These are phyloP conservation scores for Pelargonium cotyledonis DNA, from an alignment of 441 rosid genomes.

Conservation along the genomic window DNA sequence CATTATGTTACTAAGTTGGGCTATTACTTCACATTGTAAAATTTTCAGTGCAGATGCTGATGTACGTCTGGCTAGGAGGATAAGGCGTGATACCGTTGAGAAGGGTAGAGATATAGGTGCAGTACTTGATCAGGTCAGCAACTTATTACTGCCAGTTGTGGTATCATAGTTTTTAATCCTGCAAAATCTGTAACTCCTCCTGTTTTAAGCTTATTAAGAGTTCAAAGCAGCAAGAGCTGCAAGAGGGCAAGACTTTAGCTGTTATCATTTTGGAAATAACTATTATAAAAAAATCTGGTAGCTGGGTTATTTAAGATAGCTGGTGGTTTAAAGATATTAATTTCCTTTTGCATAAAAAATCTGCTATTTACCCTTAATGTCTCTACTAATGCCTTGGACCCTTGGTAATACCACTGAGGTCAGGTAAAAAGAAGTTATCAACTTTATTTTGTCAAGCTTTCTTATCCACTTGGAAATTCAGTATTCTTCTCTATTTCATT, in stretches of 20 bases:
- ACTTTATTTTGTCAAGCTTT: background rate
- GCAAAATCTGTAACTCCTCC: background rate
- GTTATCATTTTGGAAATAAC: background rate
- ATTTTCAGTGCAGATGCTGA: conserved; percentile 94
- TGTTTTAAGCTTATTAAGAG: background rate
- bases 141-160: conserved; percentile 1
- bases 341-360: background rate
- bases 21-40: conserved; percentile 47
- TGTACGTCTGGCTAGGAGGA: conserved; percentile 97
- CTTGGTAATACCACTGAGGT: background rate
- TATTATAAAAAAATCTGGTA: background rate
- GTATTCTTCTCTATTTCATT: background rate
- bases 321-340: background rate
- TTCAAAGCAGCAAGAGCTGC: background rate
- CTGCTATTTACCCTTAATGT: background rate
- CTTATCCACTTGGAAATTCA: background rate
- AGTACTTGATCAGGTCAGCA: conserved; percentile 88
- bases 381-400: background rate
- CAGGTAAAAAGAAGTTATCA: background rate
- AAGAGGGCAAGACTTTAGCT: background rate
- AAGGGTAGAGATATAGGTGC: conserved; percentile 84
- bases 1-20: conserved; percentile 24
- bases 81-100: conserved; percentile 85
- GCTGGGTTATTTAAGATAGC: background rate
- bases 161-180: background rate